phyloP scores from a whole-genome alignment of 2,329 filamentous ascomycete genomes.

The Colletotrichum caudatum region DNA sequence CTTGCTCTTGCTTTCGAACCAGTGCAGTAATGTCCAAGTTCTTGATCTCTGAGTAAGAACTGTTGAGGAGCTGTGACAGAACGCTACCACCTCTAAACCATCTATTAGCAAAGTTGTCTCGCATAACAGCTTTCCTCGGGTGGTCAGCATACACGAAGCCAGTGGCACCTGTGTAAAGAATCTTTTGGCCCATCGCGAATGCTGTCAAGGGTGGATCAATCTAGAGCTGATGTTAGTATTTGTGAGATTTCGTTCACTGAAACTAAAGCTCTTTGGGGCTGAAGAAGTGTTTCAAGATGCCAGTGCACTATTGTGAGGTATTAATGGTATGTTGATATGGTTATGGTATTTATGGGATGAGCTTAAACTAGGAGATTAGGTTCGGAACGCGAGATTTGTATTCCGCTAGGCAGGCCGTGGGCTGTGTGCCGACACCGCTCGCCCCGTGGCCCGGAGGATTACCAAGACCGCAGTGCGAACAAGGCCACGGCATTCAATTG shows the following conservation, averaged over 20 bases:
- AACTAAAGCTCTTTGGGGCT: background rate
- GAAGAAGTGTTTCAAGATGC: too few species aligned
- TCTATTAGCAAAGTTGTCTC: background rate
- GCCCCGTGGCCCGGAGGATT: background rate
- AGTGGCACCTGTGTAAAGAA: constrained; percentile 47
- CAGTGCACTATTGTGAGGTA: background rate
- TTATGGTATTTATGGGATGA: background rate
- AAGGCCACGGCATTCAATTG: background rate
- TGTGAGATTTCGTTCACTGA: background rate
- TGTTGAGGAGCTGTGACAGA: constrained; percentile 44
- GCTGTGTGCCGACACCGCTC: background rate
- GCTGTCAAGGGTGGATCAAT: background rate
- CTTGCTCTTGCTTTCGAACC: constrained; percentile 48
- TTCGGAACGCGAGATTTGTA: constrained; percentile 20
- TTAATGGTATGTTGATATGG: background rate
- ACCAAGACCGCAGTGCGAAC: background rate
- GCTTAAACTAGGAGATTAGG: background rate
- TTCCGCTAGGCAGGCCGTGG: constrained; percentile 7
- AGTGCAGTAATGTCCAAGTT: constrained; percentile 43
- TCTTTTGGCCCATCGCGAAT: constrained; percentile 3
- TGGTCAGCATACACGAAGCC: constrained; percentile 46
- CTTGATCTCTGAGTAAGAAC: constrained; percentile 42
- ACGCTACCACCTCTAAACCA: constrained; percentile 46
- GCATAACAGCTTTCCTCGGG: background rate
- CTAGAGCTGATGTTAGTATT: background rate